phyloP scores from a whole-genome alignment of 371 early-diverging fungal species.

The Thermomucor indicae-seudaticae region DNA sequence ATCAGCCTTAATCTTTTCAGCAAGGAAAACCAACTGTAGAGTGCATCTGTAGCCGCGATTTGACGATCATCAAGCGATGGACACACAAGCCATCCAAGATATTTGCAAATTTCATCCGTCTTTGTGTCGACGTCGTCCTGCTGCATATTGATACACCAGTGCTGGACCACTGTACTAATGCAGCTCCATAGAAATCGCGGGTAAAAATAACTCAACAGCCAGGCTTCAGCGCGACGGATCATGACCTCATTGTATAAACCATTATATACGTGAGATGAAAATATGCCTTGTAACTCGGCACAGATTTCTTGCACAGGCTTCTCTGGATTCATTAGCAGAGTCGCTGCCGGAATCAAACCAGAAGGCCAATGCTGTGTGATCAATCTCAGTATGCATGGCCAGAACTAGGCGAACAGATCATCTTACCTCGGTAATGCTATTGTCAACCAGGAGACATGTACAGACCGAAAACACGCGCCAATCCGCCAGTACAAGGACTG shows the following conservation, averaged over 20 bases:
- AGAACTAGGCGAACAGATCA: background rate
- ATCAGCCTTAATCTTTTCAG: background rate
- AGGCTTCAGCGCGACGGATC: no score
- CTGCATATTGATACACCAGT: background rate
- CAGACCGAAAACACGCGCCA: background rate
- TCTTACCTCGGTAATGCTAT: background rate
- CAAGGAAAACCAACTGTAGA: background rate
- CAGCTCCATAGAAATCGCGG: background rate
- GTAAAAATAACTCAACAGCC: no score
- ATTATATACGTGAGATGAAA: background rate
- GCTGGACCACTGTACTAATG: background rate
- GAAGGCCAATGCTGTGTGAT: background rate
- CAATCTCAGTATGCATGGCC: background rate
- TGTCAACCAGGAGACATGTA: background rate
- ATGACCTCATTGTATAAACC: no score
- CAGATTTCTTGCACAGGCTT: background rate
- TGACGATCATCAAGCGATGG: background rate
- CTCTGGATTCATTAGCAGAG: background rate
- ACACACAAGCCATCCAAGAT: background rate
- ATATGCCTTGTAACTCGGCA: background rate
- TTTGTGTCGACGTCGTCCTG: background rate
- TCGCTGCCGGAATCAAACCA: background rate
- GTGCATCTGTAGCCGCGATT: background rate
- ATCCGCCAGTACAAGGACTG: background rate
- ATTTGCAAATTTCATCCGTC: background rate